These are phyloP conservation scores for Phytophthora constricta DNA, from an alignment of 352 stramenopile species.

Conservation along the genomic window DNA sequence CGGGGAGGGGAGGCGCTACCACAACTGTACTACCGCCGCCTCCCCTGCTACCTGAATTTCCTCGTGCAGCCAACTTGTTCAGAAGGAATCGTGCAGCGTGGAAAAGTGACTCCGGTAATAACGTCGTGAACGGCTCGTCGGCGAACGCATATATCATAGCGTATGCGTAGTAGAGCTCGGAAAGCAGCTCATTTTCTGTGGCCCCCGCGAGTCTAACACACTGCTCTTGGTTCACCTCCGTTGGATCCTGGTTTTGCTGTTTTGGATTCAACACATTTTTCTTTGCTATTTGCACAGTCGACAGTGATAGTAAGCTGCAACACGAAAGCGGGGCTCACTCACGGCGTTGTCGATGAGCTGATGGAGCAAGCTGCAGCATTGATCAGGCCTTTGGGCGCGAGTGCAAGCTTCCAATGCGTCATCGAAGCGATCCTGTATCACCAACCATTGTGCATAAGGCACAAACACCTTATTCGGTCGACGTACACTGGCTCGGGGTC, in stretches of 20 bases:
- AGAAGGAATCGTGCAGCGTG: constrained; percentile 93
- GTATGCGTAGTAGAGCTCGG: constrained; percentile 95
- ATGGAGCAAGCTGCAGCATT: constrained; percentile 83
- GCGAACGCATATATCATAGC: constrained; percentile 93
- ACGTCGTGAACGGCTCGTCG: constrained; percentile 94
- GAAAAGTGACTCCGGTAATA: constrained; percentile 93
- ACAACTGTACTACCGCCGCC: constrained; percentile 22
- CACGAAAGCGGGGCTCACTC: constrained; percentile 83
- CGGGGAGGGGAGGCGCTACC: constrained; percentile 60
- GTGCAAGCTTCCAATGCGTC: constrained; percentile 93
- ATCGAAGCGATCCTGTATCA: constrained; percentile 92
- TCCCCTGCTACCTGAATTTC: constrained; percentile 27
- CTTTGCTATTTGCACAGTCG: constrained; percentile 85
- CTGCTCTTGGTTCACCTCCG: constrained; percentile 41
- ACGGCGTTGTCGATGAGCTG: constrained; percentile 92
- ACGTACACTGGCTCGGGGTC: constrained; percentile 78
- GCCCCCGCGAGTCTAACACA: constrained; percentile 39
- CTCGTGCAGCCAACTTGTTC: constrained; percentile 77
- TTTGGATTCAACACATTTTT: constrained; percentile 37
- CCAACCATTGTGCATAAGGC: constrained; percentile 93
- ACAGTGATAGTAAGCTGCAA: constrained; percentile 95
- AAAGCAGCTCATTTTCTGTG: constrained; percentile 73
- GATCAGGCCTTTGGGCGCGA: constrained; percentile 77
- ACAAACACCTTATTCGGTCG: constrained; percentile 92
- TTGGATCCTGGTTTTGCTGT: constrained; percentile 8